These are phyloP conservation scores for Xylariaceae sp. DNA, from an alignment of 2,329 filamentous ascomycete genomes.

Conservation along the genomic window DNA sequence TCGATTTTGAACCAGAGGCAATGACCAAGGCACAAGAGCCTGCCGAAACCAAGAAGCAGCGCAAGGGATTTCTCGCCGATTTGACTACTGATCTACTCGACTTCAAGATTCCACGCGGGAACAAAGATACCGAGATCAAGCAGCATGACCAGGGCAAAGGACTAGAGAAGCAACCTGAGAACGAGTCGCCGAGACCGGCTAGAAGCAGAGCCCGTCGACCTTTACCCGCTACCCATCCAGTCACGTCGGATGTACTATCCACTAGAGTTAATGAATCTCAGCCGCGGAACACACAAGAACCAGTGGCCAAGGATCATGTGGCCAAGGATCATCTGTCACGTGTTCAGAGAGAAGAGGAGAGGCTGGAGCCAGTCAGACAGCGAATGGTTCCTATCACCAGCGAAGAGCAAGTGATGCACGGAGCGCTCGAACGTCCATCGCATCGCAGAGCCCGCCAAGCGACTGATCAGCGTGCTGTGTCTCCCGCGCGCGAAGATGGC, in stretches of 20 bases:
- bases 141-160: slow-evolving; percentile 16
- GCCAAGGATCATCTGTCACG: background rate
- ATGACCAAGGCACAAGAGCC: too few relatives aligned
- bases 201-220: slow-evolving; percentile 7
- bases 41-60: too few relatives aligned
- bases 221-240: slow-evolving; percentile 17
- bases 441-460: slow-evolving; percentile 24
- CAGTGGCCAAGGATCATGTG: slow-evolving; percentile 1
- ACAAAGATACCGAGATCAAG: slow-evolving; percentile 16
- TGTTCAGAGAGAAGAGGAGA: slow-evolving; percentile 5
- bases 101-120: slow-evolving; percentile 26
- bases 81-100: slow-evolving; percentile 33
- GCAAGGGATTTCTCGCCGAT: slow-evolving; percentile 15
- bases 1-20: too few relatives aligned
- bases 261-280: slow-evolving; percentile 24
- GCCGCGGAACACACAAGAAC: slow-evolving; percentile 7
- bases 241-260: slow-evolving; percentile 23
- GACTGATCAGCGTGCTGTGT: slow-evolving; percentile 26
- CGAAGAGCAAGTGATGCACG: slow-evolving; percentile 16
- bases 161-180: slow-evolving; percentile 17
- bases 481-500: slow-evolving; percentile 25
- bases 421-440: slow-evolving; percentile 17
- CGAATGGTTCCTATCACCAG: slow-evolving; percentile 9
- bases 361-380: slow-evolving; percentile 6
- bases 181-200: slow-evolving; percentile 10